Base-by-base conservation (phyloP, 352 stramenopile genomes). In the Phytophthora constricta region DNA sequence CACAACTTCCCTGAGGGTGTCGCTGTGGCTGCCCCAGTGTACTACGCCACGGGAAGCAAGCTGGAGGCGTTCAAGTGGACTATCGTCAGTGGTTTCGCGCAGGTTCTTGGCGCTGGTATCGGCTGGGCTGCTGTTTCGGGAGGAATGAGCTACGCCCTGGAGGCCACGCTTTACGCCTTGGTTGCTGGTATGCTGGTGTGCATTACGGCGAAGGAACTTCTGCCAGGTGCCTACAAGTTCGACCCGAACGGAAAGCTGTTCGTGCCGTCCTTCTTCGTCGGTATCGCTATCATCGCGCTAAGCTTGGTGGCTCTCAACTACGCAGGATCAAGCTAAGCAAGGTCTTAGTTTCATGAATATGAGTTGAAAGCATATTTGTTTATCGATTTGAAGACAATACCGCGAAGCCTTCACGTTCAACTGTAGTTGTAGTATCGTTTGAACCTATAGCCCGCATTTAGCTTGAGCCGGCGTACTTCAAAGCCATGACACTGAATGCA, bases 1-100 rank as follows among this genome's bases (percentile, higher is more conserved):
- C 97, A 99, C 79, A 99, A 99, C 71, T 95, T 99, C 60, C 96
- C 96, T 3, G 96, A 99, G 62, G 96, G 96, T 2, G 62, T 98
- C 20, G 97, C 91, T 62, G 92, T 98, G 19, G 90, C 94, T 20
- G 86, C 98, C 13, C 96, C 96, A 1, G 89, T 99, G 14, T 99
- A 98, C 79, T 98, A 97, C 70, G 93, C 95, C 8, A 98, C 96
- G 13, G 95, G 94, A 11, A 97, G 89, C 72, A 86, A 95, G 5
- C 80, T 82, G 31, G 91, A 98, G 53, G 96, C 91, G 2, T 98
- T 99, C 72, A 77, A 92, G 28, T 98, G 93, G 93, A 94, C 89
- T 10, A 68, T 86, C 20, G 56, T 99, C 19, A 93, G 82, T 17
- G 97, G 93, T n/a, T 43, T 97, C 23, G 93, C 94, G 13, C 89